Conservation (phyloP, 768 basidiomycete genomes). For the Clitopilus passeckerianus region DNA sequence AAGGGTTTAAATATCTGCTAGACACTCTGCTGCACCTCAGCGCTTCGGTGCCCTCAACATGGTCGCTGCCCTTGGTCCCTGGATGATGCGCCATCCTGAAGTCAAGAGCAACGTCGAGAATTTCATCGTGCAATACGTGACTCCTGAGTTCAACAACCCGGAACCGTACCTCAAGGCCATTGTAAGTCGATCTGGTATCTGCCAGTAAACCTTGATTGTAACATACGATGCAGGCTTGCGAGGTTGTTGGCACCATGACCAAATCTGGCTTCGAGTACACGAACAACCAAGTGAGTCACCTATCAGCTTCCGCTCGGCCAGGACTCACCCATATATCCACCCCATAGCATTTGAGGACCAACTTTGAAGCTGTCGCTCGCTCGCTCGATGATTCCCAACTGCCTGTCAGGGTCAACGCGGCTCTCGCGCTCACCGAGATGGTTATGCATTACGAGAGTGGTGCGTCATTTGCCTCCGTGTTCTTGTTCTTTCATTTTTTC, state of each 20-base stretch:
- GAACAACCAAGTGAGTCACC: conserved; percentile 46
- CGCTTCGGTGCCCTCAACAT: conserved; percentile 86
- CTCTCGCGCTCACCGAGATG: conserved; percentile 75
- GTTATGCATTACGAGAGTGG: conserved; percentile 52
- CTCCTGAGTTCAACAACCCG: conserved; percentile 60
- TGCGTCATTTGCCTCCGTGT: conserved; percentile 21
- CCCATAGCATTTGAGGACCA: conserved; percentile 51
- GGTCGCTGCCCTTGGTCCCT: conserved; percentile 67
- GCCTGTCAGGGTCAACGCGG: conserved; percentile 82
- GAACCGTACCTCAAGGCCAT: conserved; percentile 77
- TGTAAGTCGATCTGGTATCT: conserved; percentile 35
- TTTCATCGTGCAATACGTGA: conserved; percentile 69
- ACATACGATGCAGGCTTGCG: conserved; percentile 52
- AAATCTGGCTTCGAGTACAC: conserved; percentile 68
- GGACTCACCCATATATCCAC: not conserved
- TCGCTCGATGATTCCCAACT: conserved; percentile 74
- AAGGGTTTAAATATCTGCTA: conserved; percentile 11
- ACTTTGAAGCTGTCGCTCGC: conserved; percentile 62
- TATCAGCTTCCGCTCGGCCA: not conserved
- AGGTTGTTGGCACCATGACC: conserved; percentile 72
- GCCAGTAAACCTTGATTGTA: not conserved
- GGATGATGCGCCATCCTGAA: conserved; percentile 82
- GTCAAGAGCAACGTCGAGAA: conserved; percentile 74
- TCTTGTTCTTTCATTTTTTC: not conserved
- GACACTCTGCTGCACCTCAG: conserved; percentile 50